These are phyloP conservation scores for Penicillium subrubescens DNA, from an alignment of 495 filamentous ascomycete genomes.

Conservation along the genomic window DNA sequence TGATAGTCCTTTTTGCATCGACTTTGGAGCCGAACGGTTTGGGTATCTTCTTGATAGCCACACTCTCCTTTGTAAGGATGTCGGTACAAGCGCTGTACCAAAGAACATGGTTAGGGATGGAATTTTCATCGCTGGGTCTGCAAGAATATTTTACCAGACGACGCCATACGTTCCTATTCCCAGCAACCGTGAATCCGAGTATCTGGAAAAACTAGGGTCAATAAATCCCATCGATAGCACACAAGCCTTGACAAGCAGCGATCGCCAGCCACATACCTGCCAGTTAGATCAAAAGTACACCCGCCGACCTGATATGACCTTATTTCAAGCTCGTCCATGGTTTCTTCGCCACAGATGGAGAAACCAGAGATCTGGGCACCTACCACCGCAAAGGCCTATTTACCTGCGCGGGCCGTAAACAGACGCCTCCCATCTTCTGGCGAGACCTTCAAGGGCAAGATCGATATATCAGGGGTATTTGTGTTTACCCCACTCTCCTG, in stretches of 20 bases:
- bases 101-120: neutral
- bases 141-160: neutral
- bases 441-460: neutral
- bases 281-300: neutral
- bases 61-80: neutral
- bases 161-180: neutral
- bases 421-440: neutral
- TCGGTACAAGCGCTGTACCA: neutral
- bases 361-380: neutral
- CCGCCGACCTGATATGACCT: neutral
- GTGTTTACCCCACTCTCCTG: neutral
- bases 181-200: neutral
- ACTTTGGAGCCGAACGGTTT: neutral
- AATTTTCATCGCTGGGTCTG: neutral
- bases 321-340: neutral
- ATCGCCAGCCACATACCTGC: neutral
- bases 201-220: neutral
- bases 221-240: neutral
- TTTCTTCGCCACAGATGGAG: neutral
- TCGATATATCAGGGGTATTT: neutral
- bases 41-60: neutral
- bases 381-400: neutral
- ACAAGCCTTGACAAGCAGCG: neutral
- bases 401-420: neutral
- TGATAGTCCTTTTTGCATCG: neutral